Base-by-base conservation (phyloP, 208 protist species). In the Lotmaria passim region DNA sequence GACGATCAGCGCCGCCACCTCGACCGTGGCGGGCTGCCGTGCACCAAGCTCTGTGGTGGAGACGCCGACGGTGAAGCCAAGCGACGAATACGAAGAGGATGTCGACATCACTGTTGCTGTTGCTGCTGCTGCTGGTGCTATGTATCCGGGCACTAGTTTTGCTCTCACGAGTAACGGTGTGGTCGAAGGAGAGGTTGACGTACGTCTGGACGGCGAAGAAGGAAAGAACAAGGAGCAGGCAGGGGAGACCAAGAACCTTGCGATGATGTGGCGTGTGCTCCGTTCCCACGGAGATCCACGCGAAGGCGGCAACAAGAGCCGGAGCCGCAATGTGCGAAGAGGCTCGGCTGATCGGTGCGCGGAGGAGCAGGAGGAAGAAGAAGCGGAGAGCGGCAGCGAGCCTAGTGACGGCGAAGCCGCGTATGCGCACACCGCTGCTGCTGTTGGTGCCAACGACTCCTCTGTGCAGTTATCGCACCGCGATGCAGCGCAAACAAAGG, bases 1-100 rank as follows among this genome's bases (percentile, higher is more conserved):
- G 56, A 28, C 11, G 0, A 12, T 59, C 50, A 66, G 50, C 39
- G 58, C 68, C 30, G 44, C 47, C 6, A 73, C 50, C 3, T 59
- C 57, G 19, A 41, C 52, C 33, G 51, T 38, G 17, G n/a, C 52
- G 17, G 39, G 15, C 19, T 14, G 24, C 5, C 43, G 58, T n/a
- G 58, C 33, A 4, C 21, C 43, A 6, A 44, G 23, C 24, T 51
- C 62, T 2, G 33, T 53, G 26, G 43, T 57, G 14, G 39, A 56
- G 14, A 71, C 65, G 23, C 53, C 65, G 53, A 71, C 51, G 3
- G 4, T 52, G 15, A 15, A n/a, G 24, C 33, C 24, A n/a, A 38
- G 15, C 4, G 6, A 38, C 30, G 28, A 21, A 5, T 3, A 31
- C 33, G 53, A 17, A 1, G 33, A 28, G 3, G 53, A 44, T 3